Base-by-base conservation (phyloP, 2,329 filamentous ascomycete species). In the Aspergillus ustus region DNA sequence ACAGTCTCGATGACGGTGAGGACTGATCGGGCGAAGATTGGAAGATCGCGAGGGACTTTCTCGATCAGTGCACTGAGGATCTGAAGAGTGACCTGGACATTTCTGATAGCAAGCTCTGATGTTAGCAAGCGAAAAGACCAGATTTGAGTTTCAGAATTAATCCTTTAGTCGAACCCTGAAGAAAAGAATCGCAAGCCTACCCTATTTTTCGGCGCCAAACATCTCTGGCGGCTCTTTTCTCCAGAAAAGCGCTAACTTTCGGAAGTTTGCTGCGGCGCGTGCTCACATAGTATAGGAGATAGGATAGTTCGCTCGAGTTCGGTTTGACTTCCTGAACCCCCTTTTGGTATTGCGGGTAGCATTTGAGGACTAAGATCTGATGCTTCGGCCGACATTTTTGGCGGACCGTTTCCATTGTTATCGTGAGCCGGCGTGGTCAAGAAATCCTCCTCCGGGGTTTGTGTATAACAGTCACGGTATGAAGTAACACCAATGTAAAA, bases 241-340 rank as follows among this genome's bases (percentile, higher is more conserved):
- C 93, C 67, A 99, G 84, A 75, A 97, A 99, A 70, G 88, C 89
- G 77, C 92, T 93, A 68, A 99, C 93, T 80, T 99, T 99, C 73
- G 95, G 92, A 70, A 98, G 88, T 84, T 98, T 99, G 79, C 91
- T 94, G 67, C 92, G 89, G 63, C 94, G 91, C 70, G 93, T 97
- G 74, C 91, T 96, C 64, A 92, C 93, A 82, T 99, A 98, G 84
- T 96, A 98, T 58, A 98, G 87, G 67, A 99, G 87, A 76, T 98
- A 98, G 79, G 92, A 96, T 66, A 99, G 87, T 83, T 99, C 95
- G 80, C 92, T 96, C 68, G 92, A 92, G 79, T 98, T 98, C 49
- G 95, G 93, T 80, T 94, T 96, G 73, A 97, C 92, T 72, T 97
- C 92, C 75, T 93, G 90, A 65, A 91, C 89, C 55, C 92, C 92